These are phyloP conservation scores for Strombidium stylifer DNA, from an alignment of 73 alveolate genomes.

Conservation along the genomic window DNA sequence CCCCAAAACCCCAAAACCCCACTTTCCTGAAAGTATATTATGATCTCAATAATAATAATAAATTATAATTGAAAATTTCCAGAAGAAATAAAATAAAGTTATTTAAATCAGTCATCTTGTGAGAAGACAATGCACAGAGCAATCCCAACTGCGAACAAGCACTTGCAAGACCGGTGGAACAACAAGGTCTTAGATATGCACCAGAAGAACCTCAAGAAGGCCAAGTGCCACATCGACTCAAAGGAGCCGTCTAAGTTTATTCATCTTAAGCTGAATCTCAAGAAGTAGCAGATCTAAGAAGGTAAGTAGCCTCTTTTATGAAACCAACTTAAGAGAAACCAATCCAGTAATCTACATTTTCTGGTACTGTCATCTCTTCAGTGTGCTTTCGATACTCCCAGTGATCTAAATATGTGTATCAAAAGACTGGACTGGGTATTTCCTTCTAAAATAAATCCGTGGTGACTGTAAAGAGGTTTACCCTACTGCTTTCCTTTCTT, in stretches of 20 bases:
- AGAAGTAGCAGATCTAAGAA: conserved; percentile 59
- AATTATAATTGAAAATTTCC: no score
- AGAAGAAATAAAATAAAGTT: no score
- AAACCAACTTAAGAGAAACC: no score
- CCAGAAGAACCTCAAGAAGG: conserved; percentile 43
- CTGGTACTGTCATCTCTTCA: no score
- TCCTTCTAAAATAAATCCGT: neutral
- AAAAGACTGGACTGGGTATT: no score
- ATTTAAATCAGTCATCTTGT: neutral
- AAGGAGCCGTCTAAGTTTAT: conserved; percentile 43
- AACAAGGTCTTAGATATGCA: conserved; percentile 51
- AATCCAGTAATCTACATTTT: no score
- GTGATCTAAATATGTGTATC: no score
- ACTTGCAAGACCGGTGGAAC: conserved; percentile 56
- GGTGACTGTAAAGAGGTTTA: conserved; percentile 7
- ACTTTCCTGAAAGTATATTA: neutral
- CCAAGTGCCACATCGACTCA: conserved; percentile 35
- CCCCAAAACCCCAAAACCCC: neutral
- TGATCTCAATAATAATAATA: neutral
- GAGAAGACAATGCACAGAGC: conserved; percentile 52
- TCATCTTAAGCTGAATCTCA: conserved; percentile 46
- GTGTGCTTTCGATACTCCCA: no score
- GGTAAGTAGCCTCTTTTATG: conserved; percentile 14
- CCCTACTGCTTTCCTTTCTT: neutral
- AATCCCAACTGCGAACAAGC: conserved; percentile 57